Base-by-base conservation (phyloP, 1,284 basidiomycete genomes). In the Leccinum insolens region DNA sequence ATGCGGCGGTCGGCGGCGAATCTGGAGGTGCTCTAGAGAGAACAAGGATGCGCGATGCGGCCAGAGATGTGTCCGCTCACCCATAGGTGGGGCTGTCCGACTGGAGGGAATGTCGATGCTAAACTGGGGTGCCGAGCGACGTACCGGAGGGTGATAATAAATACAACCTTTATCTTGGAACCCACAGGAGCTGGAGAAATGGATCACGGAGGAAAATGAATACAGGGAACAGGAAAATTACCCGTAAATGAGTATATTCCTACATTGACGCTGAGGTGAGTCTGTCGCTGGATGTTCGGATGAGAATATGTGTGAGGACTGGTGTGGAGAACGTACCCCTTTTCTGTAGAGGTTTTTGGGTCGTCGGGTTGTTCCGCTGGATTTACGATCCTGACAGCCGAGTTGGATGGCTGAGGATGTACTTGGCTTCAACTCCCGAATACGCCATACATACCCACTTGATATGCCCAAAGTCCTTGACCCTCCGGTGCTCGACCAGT, bases 241-340 rank as follows among this genome's bases (percentile, higher is more conserved):
- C 94, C 94, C 94, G 76, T 95, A 92, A 72, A 96, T 95, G 78
- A 93, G 82, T 66, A 95, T 89, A 83, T 95, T 95, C 77, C 91
- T 88, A 81, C 94, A 96, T 76, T 95, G 90, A 62, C 91, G 86
- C 77, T 92, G 90, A 34, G 87, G 84, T 65, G 86, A 83, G 79
- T 92, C 90, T 91, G 74, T 65, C 58, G 61, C 44, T 61, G 60
- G 69, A 59, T 22, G 65, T 69, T 63, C 44, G 69, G 61, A 63
- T 69, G 71, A 59, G 68, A 39, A 61, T n/a, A n/a, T 11, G 63
- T 11, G 66, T 62, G 31, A 20, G n/a, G 3, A 44, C 20, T 39
- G 11, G 41, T 39, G 37, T 14, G 31, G 14, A 34, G 20, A n/a
- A 76, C 78, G 65, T 70, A 85, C 86, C 85, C 75, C 81, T 81